A percentile compares a stretch with the other conserved stretches of the same genome.
Conservation (phyloP, 202 grass and related monocot species). For the Digitaria exilis region DNA sequence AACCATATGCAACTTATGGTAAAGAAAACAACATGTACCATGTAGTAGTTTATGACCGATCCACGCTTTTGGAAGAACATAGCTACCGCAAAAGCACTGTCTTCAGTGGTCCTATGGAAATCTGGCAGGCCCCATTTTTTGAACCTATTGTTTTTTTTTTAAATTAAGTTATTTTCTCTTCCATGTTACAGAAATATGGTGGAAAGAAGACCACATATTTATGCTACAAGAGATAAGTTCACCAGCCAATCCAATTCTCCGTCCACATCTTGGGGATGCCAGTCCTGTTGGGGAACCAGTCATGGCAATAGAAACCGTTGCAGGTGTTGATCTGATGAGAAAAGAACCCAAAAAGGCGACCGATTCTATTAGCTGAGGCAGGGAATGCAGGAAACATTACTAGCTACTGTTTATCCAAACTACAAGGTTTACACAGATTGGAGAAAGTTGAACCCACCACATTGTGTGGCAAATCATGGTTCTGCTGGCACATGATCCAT, state of each 20-base stretch:
- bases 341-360: neutral
- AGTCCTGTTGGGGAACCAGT: slow-evolving; percentile 56
- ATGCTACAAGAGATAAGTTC: neutral
- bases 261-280: slow-evolving; percentile 88
- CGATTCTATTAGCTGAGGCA: no score
- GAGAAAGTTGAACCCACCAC: slow-evolving; percentile 32
- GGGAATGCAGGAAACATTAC: neutral
- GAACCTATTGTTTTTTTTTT: no score
- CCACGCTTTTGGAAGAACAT: slow-evolving; percentile 81
- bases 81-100: slow-evolving; percentile 69
- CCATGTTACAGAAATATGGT: neutral
- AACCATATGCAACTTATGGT: no score
- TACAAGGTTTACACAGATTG: neutral
- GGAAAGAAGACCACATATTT: neutral
- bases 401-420: neutral
- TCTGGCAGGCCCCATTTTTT: slow-evolving; percentile 78
- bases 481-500: slow-evolving; percentile 92
- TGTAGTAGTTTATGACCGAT: slow-evolving; percentile 79
- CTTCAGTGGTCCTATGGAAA: slow-evolving; percentile 64
- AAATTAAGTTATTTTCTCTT: no score
- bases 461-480: slow-evolving; percentile 52
- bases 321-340: slow-evolving; percentile 64
- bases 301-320: slow-evolving; percentile 79
- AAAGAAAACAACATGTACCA: slow-evolving; percentile 40
- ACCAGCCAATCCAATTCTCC: slow-evolving; percentile 90